Conservation (phyloP, 345 rosid species). For the Sisymbrium altissimum region DNA sequence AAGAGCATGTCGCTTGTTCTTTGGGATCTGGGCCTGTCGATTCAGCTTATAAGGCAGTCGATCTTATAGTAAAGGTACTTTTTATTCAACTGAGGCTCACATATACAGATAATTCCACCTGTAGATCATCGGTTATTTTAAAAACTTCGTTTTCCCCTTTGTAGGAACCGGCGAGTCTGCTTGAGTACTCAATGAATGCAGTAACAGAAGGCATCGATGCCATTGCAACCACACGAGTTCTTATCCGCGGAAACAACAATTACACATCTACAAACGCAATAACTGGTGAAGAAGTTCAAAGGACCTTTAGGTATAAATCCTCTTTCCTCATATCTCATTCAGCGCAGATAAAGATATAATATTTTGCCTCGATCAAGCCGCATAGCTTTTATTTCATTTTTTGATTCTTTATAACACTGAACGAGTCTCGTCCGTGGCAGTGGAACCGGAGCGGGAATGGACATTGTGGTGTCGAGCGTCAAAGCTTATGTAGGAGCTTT, state of each 20-base stretch:
- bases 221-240: constrained; percentile 89
- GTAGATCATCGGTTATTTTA: background rate
- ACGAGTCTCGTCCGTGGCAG: constrained; percentile 34
- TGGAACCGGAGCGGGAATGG: constrained; percentile 86
- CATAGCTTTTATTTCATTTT: no score
- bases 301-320: constrained; percentile 69
- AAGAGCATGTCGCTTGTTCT: constrained; percentile 73
- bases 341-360: background rate
- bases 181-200: constrained; percentile 82
- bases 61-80: constrained; percentile 77
- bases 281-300: constrained; percentile 54
- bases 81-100: background rate
- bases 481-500: constrained; percentile 83
- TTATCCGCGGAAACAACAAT: constrained; percentile 61
- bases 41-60: constrained; percentile 95
- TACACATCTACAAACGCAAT: constrained; percentile 46
- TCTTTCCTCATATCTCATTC: background rate
- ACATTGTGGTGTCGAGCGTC: constrained; percentile 86
- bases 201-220: constrained; percentile 98
- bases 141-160: background rate
- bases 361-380: background rate
- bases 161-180: constrained; percentile 71
- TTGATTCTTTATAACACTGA: background rate
- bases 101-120: background rate
- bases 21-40: constrained; percentile 95